These are phyloP conservation scores for Cryptosporidium canis DNA, from an alignment of 169 alveolate genomes.

Conservation along the genomic window DNA sequence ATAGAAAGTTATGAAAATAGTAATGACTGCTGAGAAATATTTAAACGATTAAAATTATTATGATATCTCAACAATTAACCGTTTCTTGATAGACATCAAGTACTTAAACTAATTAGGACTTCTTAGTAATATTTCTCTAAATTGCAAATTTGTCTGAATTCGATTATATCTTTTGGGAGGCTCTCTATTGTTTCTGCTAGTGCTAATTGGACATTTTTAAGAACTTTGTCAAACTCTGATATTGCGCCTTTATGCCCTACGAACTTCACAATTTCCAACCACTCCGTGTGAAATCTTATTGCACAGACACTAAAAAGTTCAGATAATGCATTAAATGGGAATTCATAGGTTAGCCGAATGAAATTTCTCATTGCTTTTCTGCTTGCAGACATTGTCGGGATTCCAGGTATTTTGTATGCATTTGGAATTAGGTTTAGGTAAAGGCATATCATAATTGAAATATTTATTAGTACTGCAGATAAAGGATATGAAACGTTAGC, in stretches of 20 bases:
- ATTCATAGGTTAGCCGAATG: conserved; percentile 16
- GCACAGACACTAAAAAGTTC: conserved; percentile 71
- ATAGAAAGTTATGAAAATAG: background rate
- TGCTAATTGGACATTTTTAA: conserved; percentile 46
- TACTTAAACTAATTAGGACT: background rate
- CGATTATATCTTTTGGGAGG: conserved; percentile 53
- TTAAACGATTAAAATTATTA: background rate
- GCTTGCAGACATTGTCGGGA: conserved; percentile 15
- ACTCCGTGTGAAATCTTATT: conserved; percentile 59
- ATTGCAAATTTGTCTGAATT: conserved; percentile 51
- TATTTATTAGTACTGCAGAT: conserved; percentile 39
- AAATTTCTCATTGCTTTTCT: conserved; percentile 48
- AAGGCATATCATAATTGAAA: conserved; percentile 51
- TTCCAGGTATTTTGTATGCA: conserved; percentile 60
- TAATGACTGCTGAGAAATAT: background rate
- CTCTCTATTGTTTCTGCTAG: conserved; percentile 39
- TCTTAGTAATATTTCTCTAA: conserved; percentile 18
- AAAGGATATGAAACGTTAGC: conserved; percentile 46
- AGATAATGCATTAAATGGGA: conserved; percentile 19
- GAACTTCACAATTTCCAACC: conserved; percentile 48
- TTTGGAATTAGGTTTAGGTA: conserved; percentile 41
- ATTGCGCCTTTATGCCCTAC: conserved; percentile 24
- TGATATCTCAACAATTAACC: background rate
- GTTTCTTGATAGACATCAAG: background rate
- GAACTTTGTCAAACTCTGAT: conserved; percentile 52